Evolutionary conservation across 345 rosid species (phyloP), one percentile per base, ranked within the genome.

Genomic region (Cardamine resedifolia): DNA sequence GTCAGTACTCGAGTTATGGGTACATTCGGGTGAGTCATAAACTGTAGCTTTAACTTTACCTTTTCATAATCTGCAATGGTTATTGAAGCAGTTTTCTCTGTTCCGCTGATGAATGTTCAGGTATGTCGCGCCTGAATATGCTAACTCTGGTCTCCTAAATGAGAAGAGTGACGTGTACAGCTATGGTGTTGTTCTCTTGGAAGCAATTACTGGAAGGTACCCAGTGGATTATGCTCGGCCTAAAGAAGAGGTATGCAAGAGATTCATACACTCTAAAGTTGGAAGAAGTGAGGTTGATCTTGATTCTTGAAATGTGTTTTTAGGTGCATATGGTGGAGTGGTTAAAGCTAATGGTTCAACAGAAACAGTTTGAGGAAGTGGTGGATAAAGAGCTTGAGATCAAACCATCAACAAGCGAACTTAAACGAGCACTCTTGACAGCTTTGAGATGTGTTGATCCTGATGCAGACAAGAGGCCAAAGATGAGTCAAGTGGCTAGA

Each of bases 151-250:
- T 48, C 85, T 88, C 77, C 68, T 94, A 56, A 91, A 94, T 19
- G 98, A 91, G 87, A 94, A 87, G 83, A 94, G 98, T 47, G 98
- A 94, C 75, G 95, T 94, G 71, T 94, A 94, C 81, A 91, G 98
- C 79, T 94, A 85, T 67, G 98, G 97, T 30, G 92, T 94, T 75
- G 85, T 94, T 80, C 85, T 94, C 53, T 75, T 94, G 79, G 98
- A 94, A 84, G 94, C 98, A 51, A 85, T 94, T 57, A 94, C 98
- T n/a, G 97, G 98, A 81, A 85, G 98, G 83, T 94, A 94, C 69
- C 98, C 97, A 0, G 95, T 94, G 65, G 97, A 94, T 80, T 88
- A 91, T 74, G 88, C 78, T 6, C 90, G 95, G 19, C 95, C 96
- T 77, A 88, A 86, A 72, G 82, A 87, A 19, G 98, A 94, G 92